Base-by-base conservation (phyloP, 176 grass and related monocot species). In the Chloris gayana region DNA sequence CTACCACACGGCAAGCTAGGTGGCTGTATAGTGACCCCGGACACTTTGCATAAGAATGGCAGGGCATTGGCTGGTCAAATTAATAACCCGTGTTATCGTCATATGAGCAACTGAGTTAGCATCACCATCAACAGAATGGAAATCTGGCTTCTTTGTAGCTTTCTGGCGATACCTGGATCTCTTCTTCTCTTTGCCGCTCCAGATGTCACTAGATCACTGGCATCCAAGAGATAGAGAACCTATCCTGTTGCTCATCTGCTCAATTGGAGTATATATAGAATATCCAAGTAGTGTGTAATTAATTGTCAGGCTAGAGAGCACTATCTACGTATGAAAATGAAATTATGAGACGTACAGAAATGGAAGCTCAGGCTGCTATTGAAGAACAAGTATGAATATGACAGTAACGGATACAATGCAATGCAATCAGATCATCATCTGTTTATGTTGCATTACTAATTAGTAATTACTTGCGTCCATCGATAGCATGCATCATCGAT, bases 41-140 rank as follows among this genome's bases (percentile, higher is more conserved):
- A 63, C 76, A 35, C 77, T 71, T 76, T 76, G 87, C 87, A 85
- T 71, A 45, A 76, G 56, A 81, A 76, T 4, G 15, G 29, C 33
- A 5, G 1, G 26, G 44, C 45, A 89, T 71, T 81, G 76, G 87
- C 72, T 58, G 45, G 71, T 76, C 87, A 85, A 76, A 89, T 70
- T 70, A 80, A 53, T 53, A 74, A 80, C 51, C 29, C 25, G 32
- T 59, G 79, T 82, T 70, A 56, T 63, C 80, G 67, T 83, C 85
- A 82, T n/a, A 82, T n/a, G 56, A 47, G 33, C 34, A 85, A 27
- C 63, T 79, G 45, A 73, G 71, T 31, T 31, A 32, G 54, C 45
- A 66, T 63, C 59, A 25, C 29, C 45, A 72, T 76, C 73, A 75
- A 0, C 12, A 15, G 21, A 7, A 57, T 6, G 8, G 56, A 64